Base-by-base conservation (phyloP, 2,329 filamentous ascomycete genomes). In the Colletotrichum theobromicola region DNA sequence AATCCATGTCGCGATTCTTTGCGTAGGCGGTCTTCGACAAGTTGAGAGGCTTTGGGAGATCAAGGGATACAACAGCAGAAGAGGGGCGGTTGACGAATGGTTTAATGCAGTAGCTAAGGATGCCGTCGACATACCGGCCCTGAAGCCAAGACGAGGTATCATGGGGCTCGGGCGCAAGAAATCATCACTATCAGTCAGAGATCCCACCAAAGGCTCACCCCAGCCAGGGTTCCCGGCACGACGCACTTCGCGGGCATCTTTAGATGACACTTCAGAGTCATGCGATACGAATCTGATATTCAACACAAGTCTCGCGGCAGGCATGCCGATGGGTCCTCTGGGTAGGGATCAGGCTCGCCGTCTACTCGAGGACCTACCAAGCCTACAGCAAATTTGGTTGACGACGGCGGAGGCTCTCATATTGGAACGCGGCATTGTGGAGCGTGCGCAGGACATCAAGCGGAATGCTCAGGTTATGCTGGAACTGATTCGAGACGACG, bases 41-140 rank as follows among this genome's bases (percentile, higher is more conserved):
- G 90, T 92, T 2, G 90, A 93, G 77, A 86, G 88, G 58, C 87
- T 93, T 42, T 93, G 91, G 91, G 90, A 93, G 79, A 90, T 91
- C 50, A 92, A 92, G 78, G 90, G 91, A 2, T 93, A 93, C 81
- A 93, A 92, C 79, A 85, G 85, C 66, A 86, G 91, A 35, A 87
- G 91, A 71, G 85, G 86, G 24, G 88, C 89, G 2, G 91, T 93
- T 18, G 91, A 93, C 78, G 83, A 79, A 7, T 93, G 91, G 91
- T 92, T 89, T 79, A 86, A 86, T 53, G 85, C 84, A 21, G 81
- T 93, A 10, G 84, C 85, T 3, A 88, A 85, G 73, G 88, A 88
- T 10, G 82, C 24, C 66, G 81, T 75, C 7, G 88, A 88, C 37
- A 78, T 86, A 10, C 78, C 85, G 7, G 71, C 84, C 9, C 21